Percentiles rank a stretch among this genome's conserved stretches.
Evolutionary conservation across 805 yeast genomes (phyloP).

Genomic region (Yarrowia divulgata): DNA sequence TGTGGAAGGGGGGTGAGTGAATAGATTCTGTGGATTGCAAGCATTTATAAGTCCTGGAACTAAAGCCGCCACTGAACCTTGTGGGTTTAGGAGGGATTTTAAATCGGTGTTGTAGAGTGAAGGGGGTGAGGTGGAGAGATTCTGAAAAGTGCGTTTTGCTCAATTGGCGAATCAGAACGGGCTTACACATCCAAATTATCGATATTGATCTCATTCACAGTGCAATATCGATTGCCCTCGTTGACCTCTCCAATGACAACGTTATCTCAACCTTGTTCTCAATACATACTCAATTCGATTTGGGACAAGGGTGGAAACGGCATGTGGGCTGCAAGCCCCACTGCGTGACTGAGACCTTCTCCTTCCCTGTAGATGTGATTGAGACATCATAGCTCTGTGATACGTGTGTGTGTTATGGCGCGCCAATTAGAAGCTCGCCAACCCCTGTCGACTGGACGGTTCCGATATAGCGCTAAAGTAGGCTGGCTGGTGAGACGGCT

Average conservation of each 20-base stretch:
- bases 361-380: not conserved
- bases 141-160: not conserved
- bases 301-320: not conserved
- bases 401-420: too few species aligned
- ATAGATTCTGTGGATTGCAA: not conserved
- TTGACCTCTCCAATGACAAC: not conserved
- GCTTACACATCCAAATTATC: too few species aligned
- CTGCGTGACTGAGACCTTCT: constrained; percentile 3
- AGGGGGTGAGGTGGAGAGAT: not conserved
- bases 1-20: not conserved
- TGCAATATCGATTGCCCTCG: not conserved
- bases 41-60: constrained; percentile 9
- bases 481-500: not conserved
- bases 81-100: not conserved
- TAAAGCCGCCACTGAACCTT: constrained; percentile 29
- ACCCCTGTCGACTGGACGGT: not conserved
- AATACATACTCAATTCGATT: not conserved
- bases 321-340: not conserved
- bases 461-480: not conserved
- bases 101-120: not conserved
- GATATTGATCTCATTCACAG: too few species aligned
- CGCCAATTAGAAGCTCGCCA: too few species aligned
- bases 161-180: not conserved
- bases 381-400: not conserved
- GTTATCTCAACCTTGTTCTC: constrained; percentile 15